phyloP scores from a whole-genome alignment of 31 red algal species.

The Pterothamnion heteromorphum region DNA sequence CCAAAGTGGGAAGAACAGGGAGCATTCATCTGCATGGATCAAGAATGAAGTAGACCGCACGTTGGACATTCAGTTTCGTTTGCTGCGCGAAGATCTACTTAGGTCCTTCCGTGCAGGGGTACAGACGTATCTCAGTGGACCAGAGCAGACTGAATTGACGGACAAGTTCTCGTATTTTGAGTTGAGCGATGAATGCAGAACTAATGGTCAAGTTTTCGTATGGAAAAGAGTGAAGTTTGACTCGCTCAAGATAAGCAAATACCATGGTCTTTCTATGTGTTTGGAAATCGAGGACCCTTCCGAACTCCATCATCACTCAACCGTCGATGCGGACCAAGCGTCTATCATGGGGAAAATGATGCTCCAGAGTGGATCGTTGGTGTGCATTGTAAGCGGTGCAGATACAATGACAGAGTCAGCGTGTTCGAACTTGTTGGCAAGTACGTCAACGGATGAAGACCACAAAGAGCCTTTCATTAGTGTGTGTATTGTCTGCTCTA shows the following conservation, averaged over 20 bases:
- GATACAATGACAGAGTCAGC: neutral
- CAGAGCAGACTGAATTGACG: neutral
- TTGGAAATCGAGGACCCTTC: neutral
- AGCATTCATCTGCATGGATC: neutral
- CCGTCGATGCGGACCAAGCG: neutral
- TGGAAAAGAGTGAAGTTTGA: neutral
- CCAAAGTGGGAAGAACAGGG: neutral
- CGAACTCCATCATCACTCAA: neutral
- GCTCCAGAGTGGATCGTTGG: neutral
- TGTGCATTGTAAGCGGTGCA: neutral
- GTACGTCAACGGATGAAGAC: neutral
- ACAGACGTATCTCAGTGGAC: neutral
- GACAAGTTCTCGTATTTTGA: neutral
- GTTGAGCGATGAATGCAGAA: neutral
- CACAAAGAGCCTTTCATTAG: neutral
- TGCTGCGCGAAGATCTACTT: slow-evolving; percentile 34
- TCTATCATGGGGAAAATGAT: neutral
- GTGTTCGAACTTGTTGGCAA: too few species aligned
- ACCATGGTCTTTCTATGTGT: neutral
- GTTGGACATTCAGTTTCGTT: slow-evolving; percentile 39
- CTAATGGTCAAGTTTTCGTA: neutral
- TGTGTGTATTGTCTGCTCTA: neutral
- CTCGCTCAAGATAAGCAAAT: neutral
- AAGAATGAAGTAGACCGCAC: slow-evolving; percentile 9
- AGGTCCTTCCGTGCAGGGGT: neutral